Evolutionary conservation across 768 basidiomycete genomes (phyloP), one percentile per base, ranked within the genome.

Genomic region (Leccinum longicurvipes): DNA sequence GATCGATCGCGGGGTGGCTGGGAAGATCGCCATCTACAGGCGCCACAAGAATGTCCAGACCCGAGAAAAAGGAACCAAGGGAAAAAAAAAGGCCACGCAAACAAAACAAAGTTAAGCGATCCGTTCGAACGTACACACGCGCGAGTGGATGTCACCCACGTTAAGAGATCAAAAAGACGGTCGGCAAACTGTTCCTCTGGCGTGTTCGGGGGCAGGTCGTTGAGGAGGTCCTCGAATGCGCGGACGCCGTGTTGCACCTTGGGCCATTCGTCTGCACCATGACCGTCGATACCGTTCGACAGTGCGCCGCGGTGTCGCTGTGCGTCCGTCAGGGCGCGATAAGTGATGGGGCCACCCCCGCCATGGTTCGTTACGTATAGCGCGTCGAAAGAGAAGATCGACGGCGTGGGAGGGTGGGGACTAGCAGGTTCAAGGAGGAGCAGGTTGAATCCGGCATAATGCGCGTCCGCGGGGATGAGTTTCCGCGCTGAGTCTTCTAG

Each of bases 391-490:
- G 69, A 63, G 45, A 84, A 41, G 10, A 19, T 41, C 39, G 39
- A 63, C 31, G 62, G 47, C 44, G 51, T 17, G 46, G 49, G 47
- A 17, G 21, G 3, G 34, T 51, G 32, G 9, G 53, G 44, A 19
- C 39, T 32, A 2, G 85, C 1, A 9, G 42, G 80, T 23, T 79
- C 74, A 55, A 93, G 75, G 56, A 91, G 79, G 56, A 91, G 74
- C 27, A 92, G 68, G 70, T 92, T 93, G 79, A 93, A 93, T 3
- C 91, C 91, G 47, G 90, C 87, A 67, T 84, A 91, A 28, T 74
- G 69, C 15, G 77, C 73, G 58, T 82, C 78, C 53, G 71, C 67
- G 57, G 77, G 74, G 49, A 79, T 70, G 52, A 85, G 74, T 62
- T 66, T 73, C 51, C 74, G 72, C 39, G 79, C 71, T 65, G 82